Evolutionary conservation across 1,284 basidiomycete genomes (phyloP), one percentile per base, ranked within the genome.

Genomic region (Meira miltonrushii): DNA sequence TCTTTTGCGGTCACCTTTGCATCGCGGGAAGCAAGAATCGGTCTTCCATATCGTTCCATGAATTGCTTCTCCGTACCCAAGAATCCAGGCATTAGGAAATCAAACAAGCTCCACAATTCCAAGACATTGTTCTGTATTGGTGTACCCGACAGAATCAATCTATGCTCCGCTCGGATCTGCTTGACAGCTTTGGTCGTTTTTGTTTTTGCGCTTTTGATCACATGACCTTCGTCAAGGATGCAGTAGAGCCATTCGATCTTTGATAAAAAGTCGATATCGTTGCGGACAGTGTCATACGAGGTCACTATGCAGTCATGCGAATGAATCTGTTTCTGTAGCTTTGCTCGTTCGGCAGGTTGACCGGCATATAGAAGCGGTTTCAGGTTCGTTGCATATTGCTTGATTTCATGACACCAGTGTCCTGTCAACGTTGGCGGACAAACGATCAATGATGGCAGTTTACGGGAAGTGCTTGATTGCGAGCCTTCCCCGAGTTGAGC

Each of bases 61-160:
- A 99, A 99, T 4, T 86, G 87, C n/a, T 87, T 81, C 78, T 98
- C 95, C 6, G 87, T 92, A 23, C 95, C 95, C 50, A 99, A 81
- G 81, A 98, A 98, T 1, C 95, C 95, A 19, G 95, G 95, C 95
- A 99, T 99, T 68, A 99, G 81, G 81, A 97, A 99, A 79, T 99
- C 95, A 79, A 99, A 99, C 58, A 99, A 82, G 79, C 90, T 95
- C 95, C 95, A 99, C 2, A 99, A 81, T 79, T 99, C 95, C 43
- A 99, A 82, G 8, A 98, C 93, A 75, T 98, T 98, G 80, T 99
- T 99, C 81, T 99, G 95, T 60, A 99, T 97, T 0, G 95, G 95
- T 11, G 95, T 99, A 25, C 95, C 95, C 0, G 92, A 95, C 1
- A 99, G 82, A 71, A 99, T 88, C 17, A 99, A 82, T 13, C 95